A percentile compares a stretch with the other conserved stretches of the same genome.
Evolutionary conservation across 768 basidiomycete species (phyloP).

Genomic region (Russula olivacea): DNA sequence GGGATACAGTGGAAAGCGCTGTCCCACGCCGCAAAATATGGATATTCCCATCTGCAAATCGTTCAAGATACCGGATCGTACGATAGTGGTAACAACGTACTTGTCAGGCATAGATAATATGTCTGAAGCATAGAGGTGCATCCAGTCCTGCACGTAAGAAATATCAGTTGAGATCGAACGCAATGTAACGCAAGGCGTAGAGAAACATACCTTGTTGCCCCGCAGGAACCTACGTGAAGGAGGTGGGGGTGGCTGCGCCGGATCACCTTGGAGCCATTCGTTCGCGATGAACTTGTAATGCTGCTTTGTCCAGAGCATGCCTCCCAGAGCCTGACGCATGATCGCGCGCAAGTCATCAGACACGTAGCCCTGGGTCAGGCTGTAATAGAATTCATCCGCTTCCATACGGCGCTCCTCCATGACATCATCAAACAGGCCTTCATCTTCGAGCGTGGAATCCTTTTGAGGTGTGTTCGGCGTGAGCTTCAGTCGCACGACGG

Average conservation of each 20-base stretch:
- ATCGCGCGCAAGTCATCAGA: conserved; percentile 92
- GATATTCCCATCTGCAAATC: conserved; percentile 84
- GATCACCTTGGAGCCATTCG: conserved; percentile 95
- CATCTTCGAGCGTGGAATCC: conserved; percentile 79
- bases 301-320: conserved; percentile 99
- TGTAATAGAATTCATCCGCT: conserved; percentile 92
- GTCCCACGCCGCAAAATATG: conserved; percentile 98
- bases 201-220: conserved; percentile 61
- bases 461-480: conserved; percentile 70
- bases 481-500: conserved; percentile 89
- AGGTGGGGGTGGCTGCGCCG: conserved; percentile 91
- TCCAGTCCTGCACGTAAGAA: conserved; percentile 68
- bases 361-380: conserved; percentile 74
- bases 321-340: conserved; percentile 91
- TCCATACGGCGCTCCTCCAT: conserved; percentile 89
- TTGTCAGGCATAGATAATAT: conserved; percentile 99
- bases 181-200: conserved; percentile 1
- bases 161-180: background rate
- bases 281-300: conserved; percentile 94
- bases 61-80: background rate
- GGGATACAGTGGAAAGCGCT: conserved; percentile 99
- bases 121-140: conserved; percentile 91
- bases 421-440: conserved; percentile 79
- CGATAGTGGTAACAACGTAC: conserved; percentile 37
- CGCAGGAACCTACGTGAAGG: conserved; percentile 71